Conservation (phyloP, 352 stramenopile species). For the Phytophthora niederhauseri region DNA sequence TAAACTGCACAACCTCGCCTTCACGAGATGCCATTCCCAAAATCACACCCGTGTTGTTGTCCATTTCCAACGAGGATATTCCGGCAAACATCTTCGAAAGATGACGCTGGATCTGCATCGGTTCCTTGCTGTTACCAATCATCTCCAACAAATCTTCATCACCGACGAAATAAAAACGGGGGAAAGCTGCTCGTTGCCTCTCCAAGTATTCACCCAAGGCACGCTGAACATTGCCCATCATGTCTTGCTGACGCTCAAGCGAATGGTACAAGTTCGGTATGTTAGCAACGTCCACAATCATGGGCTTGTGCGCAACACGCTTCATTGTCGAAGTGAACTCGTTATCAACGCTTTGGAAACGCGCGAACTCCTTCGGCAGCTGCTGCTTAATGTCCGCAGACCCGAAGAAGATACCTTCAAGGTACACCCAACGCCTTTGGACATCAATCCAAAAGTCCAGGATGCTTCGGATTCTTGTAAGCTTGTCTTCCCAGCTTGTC, state of each 20-base stretch:
- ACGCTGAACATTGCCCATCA: constrained; percentile 99
- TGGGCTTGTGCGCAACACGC: constrained; percentile 95
- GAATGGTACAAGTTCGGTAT: constrained; percentile 93
- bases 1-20: constrained; percentile 97
- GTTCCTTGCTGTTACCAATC: constrained; percentile 99
- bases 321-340: constrained; percentile 99
- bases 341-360: constrained; percentile 99
- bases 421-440: constrained; percentile 99
- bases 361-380: constrained; percentile 97
- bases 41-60: constrained; percentile 74
- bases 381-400: constrained; percentile 99
- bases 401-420: constrained; percentile 99
- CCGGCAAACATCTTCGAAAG: constrained; percentile 99
- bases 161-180: constrained; percentile 99
- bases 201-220: constrained; percentile 99
- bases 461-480: constrained; percentile 96
- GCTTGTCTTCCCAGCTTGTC: constrained; percentile 97
- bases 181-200: constrained; percentile 96
- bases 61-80: constrained; percentile 93
- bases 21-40: constrained; percentile 98
- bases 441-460: constrained; percentile 99
- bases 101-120: constrained; percentile 96
- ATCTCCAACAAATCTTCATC: constrained; percentile 99
- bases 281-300: constrained; percentile 95
- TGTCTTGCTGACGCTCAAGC: constrained; percentile 94